Conservation (phyloP, 78 protist genomes). For the Andalucia godoyi region DNA sequence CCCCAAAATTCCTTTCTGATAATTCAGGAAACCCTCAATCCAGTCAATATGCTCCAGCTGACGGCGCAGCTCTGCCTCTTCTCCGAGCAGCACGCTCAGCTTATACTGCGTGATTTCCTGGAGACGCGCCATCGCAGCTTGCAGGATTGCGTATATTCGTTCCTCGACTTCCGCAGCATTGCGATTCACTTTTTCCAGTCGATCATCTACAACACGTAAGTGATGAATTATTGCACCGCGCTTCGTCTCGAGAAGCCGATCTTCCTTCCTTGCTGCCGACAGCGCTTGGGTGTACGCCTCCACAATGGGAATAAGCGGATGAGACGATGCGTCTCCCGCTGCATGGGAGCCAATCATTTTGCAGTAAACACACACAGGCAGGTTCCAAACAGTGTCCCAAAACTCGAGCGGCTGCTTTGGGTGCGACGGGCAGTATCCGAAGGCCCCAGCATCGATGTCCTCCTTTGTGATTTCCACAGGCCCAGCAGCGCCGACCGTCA, state of each 20-base stretch:
- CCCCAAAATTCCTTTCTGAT: not conserved
- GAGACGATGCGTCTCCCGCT: conserved; percentile 18
- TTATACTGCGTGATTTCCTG: not conserved
- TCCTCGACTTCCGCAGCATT: conserved; percentile 17
- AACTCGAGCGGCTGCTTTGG: conserved; percentile 6
- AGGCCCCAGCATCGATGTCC: not conserved
- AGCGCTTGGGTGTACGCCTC: not conserved
- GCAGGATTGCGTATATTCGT: conserved; percentile 1
- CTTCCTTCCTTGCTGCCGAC: not conserved
- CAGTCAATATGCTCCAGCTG: conserved; percentile 27
- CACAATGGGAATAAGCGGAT: conserved; percentile 10
- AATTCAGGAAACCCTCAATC: conserved; percentile 15
- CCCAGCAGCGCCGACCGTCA: not conserved
- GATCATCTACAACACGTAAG: not conserved
- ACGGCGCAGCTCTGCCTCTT: conserved; percentile 24
- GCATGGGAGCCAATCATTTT: conserved; percentile 43
- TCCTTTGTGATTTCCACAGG: not conserved
- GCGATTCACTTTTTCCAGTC: not conserved
- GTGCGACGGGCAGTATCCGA: conserved; percentile 21
- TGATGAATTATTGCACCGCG: not conserved
- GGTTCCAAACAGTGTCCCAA: conserved; percentile 12
- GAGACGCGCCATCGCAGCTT: conserved; percentile 1
- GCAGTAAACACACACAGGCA: conserved; percentile 39
- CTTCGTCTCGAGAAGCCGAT: conserved; percentile 2
- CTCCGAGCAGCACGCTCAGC: conserved; percentile 6